Conservation (phyloP, 1,139 yeast genomes). For the Scheffersomyces parashehatae region DNA sequence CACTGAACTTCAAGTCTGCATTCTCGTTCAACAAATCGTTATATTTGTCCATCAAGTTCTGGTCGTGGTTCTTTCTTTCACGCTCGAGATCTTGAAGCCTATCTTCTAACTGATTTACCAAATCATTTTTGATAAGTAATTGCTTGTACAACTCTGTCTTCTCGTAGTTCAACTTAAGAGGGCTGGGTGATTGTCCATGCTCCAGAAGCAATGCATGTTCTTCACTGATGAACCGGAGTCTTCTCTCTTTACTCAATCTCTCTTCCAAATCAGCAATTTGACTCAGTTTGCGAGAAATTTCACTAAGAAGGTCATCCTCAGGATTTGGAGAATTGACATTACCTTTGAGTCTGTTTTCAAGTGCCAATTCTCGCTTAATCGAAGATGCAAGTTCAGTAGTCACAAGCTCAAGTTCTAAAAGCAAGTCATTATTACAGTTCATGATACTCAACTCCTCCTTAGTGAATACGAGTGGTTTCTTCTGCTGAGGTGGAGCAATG, state of each 20-base stretch:
- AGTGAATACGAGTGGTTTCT: constrained; percentile 34
- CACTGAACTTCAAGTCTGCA: constrained; percentile 40
- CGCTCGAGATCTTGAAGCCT: constrained; percentile 35
- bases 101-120: constrained; percentile 44
- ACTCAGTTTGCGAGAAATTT: constrained; percentile 43
- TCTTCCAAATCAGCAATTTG: constrained; percentile 53
- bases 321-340: constrained; percentile 6
- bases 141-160: constrained; percentile 53
- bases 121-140: constrained; percentile 48
- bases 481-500: constrained; percentile 3
- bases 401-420: constrained; percentile 65
- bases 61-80: constrained; percentile 22
- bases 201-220: constrained; percentile 63
- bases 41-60: constrained; percentile 33
- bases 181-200: constrained; percentile 54
- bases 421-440: constrained; percentile 56
- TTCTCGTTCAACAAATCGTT: constrained; percentile 44
- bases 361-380: constrained; percentile 60
- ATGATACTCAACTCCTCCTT: constrained; percentile 64
- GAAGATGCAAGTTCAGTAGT: constrained; percentile 73
- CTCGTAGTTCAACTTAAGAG: constrained; percentile 57
- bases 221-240: constrained; percentile 66
- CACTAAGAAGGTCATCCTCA: constrained; percentile 11
- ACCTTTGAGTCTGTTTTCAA: constrained; percentile 49
- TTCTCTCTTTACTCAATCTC: constrained; percentile 62